Conservation (phyloP, 1,139 yeast genomes). For the Yamadazyma atlantica region DNA sequence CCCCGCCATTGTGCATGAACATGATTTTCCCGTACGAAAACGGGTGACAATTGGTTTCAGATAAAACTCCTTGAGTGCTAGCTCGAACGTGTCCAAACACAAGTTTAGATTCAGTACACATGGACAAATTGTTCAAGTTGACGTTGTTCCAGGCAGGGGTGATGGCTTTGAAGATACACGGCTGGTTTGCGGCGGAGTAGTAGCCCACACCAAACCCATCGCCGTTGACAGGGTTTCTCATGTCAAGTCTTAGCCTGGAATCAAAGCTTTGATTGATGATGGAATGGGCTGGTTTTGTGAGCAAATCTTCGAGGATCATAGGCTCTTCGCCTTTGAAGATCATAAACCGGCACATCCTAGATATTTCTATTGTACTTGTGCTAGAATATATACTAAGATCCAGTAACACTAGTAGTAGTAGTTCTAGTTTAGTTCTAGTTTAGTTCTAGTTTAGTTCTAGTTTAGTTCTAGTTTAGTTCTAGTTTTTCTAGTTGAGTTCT, state of each 20-base stretch:
- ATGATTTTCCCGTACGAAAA: constrained; percentile 81
- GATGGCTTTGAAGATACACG: constrained; percentile 77
- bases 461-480: too few relatives aligned
- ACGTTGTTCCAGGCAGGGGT: constrained; percentile 98
- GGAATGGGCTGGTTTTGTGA: constrained; percentile 95
- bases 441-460: too few relatives aligned
- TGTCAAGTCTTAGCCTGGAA: constrained; percentile 81
- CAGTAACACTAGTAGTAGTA: too few relatives aligned
- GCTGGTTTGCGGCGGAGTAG: constrained; percentile 58
- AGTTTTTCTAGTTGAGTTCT: too few relatives aligned
- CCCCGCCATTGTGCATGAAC: constrained; percentile 98
- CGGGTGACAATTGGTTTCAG: constrained; percentile 97
- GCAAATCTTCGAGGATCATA: constrained; percentile 77
- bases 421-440: too few relatives aligned
- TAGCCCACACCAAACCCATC: constrained; percentile 98
- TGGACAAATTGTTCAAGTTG: constrained; percentile 80
- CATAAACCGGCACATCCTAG: constrained; percentile 56
- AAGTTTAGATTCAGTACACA: constrained; percentile 77
- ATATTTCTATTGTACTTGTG: too few relatives aligned
- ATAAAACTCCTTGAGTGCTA: constrained; percentile 88
- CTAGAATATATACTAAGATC: not conserved
- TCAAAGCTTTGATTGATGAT: constrained; percentile 96
- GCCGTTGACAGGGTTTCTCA: constrained; percentile 90
- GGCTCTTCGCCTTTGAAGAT: constrained; percentile 64
- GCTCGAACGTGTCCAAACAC: constrained; percentile 97